Base-by-base conservation (phyloP, 2,329 filamentous ascomycete species). In the Coccinonectria pachysandricola region DNA sequence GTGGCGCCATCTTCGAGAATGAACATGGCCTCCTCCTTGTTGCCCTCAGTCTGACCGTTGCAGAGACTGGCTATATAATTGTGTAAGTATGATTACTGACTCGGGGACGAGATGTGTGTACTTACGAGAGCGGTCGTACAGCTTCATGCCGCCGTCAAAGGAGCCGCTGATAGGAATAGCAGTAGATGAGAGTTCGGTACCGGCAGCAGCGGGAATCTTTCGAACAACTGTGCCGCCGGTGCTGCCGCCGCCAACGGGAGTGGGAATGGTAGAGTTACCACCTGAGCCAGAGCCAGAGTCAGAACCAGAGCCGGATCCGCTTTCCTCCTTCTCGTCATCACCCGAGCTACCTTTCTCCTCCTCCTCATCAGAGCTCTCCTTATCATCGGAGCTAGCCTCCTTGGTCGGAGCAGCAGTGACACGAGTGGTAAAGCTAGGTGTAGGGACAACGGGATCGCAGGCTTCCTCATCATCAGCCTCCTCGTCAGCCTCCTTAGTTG, bases 1-100 rank as follows among this genome's bases (percentile, higher is more conserved):
- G 54, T 62, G 19, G 56, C 65, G 23, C 64, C 64, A 26, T 58
- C 51, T 44, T 59, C 50, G 31, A 69, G 48, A 33, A 62, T 50
- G 57, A 68, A 68, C 40, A 68, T 62, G 21, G 64, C 59, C 29
- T 26, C 31, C 9, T 15, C 27, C 5, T 26, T 12, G 19, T 30
- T 30, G n/a, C 28, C 38, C 26, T 38, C 42, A 2, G 28, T 28
- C 26, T 46, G 40, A 2, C 29, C 43, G 10, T 38, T 23, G 28
- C 43, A 46, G 15, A 21, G 7, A 7, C 12, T 21, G 20, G 20
- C 20, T 21, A 11, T 8, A 8, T 9, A n/a, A n/a, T n/a, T n/a
- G n/a, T n/a, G n/a, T n/a, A n/a, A n/a, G n/a, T n/a, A n/a, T n/a
- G n/a, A n/a, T n/a, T n/a, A n/a, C n/a, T n/a, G n/a, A n/a, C n/a